Evolutionary conservation across 1,284 basidiomycete species (phyloP).

Genomic region (Apiotrichum domesticum): DNA sequence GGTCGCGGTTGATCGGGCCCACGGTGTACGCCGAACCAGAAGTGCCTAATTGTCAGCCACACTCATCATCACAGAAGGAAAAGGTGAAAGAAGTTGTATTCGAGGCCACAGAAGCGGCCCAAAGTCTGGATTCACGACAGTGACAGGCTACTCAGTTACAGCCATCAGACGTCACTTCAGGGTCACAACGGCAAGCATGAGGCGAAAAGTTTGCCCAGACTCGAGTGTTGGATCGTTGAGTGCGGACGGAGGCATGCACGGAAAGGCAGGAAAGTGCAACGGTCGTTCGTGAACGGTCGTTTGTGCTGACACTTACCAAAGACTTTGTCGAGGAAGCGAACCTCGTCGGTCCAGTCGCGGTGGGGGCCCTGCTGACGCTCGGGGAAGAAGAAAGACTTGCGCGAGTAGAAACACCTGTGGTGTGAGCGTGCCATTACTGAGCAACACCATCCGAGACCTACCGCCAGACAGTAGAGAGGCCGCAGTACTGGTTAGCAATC

Average conservation of each 20-base stretch:
- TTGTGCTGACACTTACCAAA: slow-evolving; percentile 50
- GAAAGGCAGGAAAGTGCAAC: no score
- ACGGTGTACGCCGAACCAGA: slow-evolving; percentile 89
- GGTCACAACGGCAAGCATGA: no score
- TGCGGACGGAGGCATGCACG: no score
- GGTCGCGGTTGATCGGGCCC: slow-evolving; percentile 96
- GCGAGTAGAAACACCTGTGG: slow-evolving; percentile 76
- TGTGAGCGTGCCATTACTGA: not conserved
- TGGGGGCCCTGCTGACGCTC: slow-evolving; percentile 93
- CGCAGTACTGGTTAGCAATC: slow-evolving; percentile 73
- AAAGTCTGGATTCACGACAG: no score
- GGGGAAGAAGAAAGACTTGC: slow-evolving; percentile 99
- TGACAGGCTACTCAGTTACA: no score
- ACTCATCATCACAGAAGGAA: no score
- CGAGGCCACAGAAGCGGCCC: no score
- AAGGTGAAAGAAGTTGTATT: no score
- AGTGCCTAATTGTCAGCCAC: slow-evolving; percentile 44
- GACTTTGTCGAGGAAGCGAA: slow-evolving; percentile 73
- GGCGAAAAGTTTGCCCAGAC: no score
- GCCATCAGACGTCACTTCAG: no score
- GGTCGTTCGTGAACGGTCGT: no score
- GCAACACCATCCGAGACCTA: slow-evolving; percentile 32
- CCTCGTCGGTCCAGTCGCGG: slow-evolving; percentile 89
- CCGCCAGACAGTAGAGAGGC: slow-evolving; percentile 67
- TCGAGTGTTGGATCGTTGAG: no score